Conservation (phyloP, 1,139 yeast genomes). For the Saccharomyces hybrid region DNA sequence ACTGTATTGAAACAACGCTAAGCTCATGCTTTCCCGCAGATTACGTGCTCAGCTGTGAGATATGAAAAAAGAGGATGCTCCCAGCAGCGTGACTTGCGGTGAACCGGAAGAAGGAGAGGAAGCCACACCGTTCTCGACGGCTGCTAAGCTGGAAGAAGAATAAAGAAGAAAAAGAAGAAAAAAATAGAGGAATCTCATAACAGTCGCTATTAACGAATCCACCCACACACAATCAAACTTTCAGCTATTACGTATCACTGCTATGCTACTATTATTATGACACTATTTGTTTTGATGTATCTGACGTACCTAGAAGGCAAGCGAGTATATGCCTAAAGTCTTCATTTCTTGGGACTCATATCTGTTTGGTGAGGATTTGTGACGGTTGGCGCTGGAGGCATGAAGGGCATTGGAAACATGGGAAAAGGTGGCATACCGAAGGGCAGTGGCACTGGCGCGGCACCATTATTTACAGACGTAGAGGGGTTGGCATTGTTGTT, state of each 20-base stretch:
- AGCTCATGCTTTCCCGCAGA: neutral
- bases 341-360: neutral
- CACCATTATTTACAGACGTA: slow-evolving; percentile 8
- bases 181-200: neutral
- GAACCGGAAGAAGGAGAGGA: neutral
- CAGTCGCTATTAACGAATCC: neutral
- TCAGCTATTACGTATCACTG: neutral
- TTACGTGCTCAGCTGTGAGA: neutral
- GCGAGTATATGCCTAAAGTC: too few relatives aligned
- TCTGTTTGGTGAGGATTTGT: neutral
- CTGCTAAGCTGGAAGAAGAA: neutral
- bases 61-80: neutral
- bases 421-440: slow-evolving; percentile 24
- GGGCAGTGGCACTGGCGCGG: slow-evolving; percentile 15
- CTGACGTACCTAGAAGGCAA: neutral
- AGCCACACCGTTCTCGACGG: neutral
- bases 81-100: neutral
- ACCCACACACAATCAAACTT: neutral
- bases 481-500: neutral
- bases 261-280: neutral
- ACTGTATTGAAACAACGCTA: neutral
- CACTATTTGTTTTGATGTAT: neutral
- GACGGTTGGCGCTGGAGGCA: slow-evolving; percentile 7
- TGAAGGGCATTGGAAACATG: slow-evolving; percentile 25
- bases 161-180: too few relatives aligned